phyloP scores from a whole-genome alignment of 2,329 filamentous ascomycete species.

The Dichotomopilus funicola region DNA sequence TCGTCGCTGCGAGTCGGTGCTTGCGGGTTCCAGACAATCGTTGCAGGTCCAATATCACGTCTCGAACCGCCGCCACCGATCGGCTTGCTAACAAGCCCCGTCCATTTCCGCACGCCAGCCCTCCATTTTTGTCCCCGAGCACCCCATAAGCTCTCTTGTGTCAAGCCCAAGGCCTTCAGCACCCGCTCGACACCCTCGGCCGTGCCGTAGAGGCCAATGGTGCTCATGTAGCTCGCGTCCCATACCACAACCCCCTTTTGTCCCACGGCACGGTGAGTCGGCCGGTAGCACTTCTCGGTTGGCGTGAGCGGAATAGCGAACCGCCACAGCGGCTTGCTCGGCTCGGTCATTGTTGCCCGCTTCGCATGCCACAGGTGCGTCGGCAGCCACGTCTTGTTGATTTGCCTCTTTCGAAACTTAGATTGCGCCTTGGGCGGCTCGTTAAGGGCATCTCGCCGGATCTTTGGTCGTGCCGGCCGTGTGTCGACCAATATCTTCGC shows the following conservation, averaged over 20 bases:
- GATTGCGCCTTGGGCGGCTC: conserved; percentile 47
- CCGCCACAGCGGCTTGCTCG: conserved; percentile 76
- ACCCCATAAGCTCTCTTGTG: conserved; percentile 55
- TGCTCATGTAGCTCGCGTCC: conserved; percentile 93
- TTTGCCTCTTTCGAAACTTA: conserved; percentile 79
- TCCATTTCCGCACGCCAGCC: conserved; percentile 43
- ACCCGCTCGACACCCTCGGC: conserved; percentile 58
- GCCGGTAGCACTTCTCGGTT: conserved; percentile 81
- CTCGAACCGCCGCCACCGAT: conserved; percentile 45
- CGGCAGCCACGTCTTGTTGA: conserved; percentile 87
- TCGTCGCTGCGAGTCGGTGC: conserved; percentile 17
- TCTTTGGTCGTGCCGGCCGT: conserved; percentile 52
- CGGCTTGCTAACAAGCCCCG: conserved; percentile 46
- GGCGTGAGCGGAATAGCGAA: conserved; percentile 81
- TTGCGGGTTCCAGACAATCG: conserved; percentile 65
- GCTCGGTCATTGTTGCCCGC: conserved; percentile 77
- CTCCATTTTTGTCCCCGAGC: conserved; percentile 66
- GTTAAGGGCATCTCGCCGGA: conserved; percentile 64
- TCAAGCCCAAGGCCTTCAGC: conserved; percentile 58
- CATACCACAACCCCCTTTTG: conserved; percentile 74
- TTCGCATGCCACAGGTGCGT: conserved; percentile 95
- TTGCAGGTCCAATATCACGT: conserved; percentile 63
- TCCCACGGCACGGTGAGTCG: conserved; percentile 73
- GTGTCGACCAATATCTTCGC: conserved; percentile 29
- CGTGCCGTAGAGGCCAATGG: conserved; percentile 68